phyloP scores from a whole-genome alignment of 2,329 filamentous ascomycete genomes.

The Ophiostoma pallidulum region DNA sequence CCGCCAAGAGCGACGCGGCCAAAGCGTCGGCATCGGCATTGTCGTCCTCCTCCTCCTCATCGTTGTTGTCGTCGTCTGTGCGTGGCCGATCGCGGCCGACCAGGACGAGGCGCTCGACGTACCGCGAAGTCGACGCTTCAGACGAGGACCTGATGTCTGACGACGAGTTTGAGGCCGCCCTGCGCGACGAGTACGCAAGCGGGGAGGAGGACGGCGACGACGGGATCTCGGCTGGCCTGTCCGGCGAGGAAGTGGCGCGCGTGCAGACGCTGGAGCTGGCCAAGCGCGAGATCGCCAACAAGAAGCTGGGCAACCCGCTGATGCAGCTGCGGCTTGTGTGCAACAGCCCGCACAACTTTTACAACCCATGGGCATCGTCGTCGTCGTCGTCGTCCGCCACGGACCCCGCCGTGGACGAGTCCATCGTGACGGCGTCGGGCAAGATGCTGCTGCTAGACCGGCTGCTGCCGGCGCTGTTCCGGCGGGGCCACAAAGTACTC shows the following conservation, averaged over 20 bases:
- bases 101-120: slow-evolving; percentile 27
- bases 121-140: slow-evolving; percentile 48
- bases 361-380: slow-evolving; percentile 67
- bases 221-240: slow-evolving; percentile 23
- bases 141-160: slow-evolving; percentile 63
- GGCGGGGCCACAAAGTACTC: slow-evolving; percentile 74
- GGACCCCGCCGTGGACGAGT: slow-evolving; percentile 60
- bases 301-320: slow-evolving; percentile 87
- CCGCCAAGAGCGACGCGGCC: not conserved
- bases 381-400: slow-evolving; percentile 28
- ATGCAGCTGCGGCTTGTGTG: slow-evolving; percentile 89
- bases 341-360: slow-evolving; percentile 94
- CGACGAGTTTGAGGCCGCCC: slow-evolving; percentile 69
- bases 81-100: slow-evolving; percentile 43
- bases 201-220: slow-evolving; percentile 31
- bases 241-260: slow-evolving; percentile 53
- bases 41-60: too few relatives aligned
- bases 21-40: too few relatives aligned
- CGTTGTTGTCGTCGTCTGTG: too few relatives aligned
- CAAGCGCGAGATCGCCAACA: slow-evolving; percentile 77
- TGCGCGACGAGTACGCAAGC: slow-evolving; percentile 51
- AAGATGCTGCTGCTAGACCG: slow-evolving; percentile 95
- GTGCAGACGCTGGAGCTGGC: slow-evolving; percentile 65
- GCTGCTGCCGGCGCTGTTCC: slow-evolving; percentile 66
- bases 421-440: slow-evolving; percentile 75